Base-by-base conservation (phyloP, 2,329 filamentous ascomycete genomes). In the Clarireedia monteithiana region DNA sequence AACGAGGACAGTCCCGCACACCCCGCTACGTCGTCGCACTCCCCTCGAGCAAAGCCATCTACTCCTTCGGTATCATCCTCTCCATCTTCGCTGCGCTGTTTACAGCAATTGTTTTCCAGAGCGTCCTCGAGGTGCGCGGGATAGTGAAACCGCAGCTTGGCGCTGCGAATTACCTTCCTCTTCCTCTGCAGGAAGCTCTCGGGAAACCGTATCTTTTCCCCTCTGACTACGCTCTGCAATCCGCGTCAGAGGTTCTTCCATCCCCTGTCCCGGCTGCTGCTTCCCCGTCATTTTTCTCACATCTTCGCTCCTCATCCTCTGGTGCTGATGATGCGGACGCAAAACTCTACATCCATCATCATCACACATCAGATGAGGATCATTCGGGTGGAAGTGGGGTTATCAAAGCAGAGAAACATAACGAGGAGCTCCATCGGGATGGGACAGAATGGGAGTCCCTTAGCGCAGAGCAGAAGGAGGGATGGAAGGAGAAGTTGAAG, bases 11-110 rank as follows among this genome's bases (percentile, higher is more conserved):
- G 55, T 65, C 63, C 7, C 64, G 61, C 48, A 66, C 62, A 15
- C 64, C 64, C 17, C 62, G 67, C 24, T 69, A 70, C 46, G 66
- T 67, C 17, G 58, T 68, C 17, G 67, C 66, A 38, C 55, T 67
- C 10, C 65, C 67, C 27, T 67, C 64, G 1, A 60, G 56, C 7
- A 59, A 59, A 24, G 61, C 60, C 20, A 51, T 62, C n/a, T 59
- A 64, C 44, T 62, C 61, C 5, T 26, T 67, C 4, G 58, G 55
- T 5, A 46, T 64, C 17, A 26, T 62, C 9, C 7, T 66, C 2
- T 60, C 60, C 6, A 59, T 66, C 15, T 15, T 70, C 9, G 56
- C 51, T 15, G 59, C 66, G 5, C 50, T 64, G 4, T 15, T 69
- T 1, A 55, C 57, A 12, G 61, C 64, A 9, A 59, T 69, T 12